Base-by-base conservation (phyloP, 495 filamentous ascomycete species). In the Hypoxylon subgilvum region DNA sequence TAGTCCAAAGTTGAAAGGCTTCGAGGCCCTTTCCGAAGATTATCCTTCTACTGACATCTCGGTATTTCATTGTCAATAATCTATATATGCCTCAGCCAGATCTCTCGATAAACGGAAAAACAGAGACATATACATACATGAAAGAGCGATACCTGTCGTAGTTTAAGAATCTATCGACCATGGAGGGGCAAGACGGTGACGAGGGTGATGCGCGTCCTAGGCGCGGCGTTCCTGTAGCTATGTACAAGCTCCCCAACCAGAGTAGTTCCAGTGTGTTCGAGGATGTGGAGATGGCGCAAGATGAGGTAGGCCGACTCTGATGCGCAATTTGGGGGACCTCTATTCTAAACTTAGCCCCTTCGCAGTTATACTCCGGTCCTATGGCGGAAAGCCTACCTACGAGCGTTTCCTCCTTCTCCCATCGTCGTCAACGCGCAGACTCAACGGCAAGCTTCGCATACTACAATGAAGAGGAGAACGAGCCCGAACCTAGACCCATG, bases 211-310 rank as follows among this genome's bases (percentile, higher is more conserved):
- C 45, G 66, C 61, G 40, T 14, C 36, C 34, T n/a, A 52, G 60
- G 58, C 70, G 66, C 50, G 69, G 67, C 72, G 72, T 72, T 70
- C 66, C 73, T 65, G 54, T 64, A 18, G 50, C 60, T 7, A 69
- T 79, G 27, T 82, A 80, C 57, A 80, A 88, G 19, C 82, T 89
- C 35, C 90, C 89, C 25, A 88, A 90, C 70, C 79, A 86, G 68
- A 96, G 91, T 81, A 89, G 81, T 70, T 77, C 87, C 32, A 95
- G 90, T 72, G 85, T 96, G 62, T 84, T 96, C 31, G 90, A 89
- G 27, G 92, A 97, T 70, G 93, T 99, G n/a, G 94, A 96, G 69
- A 99, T 99, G 94, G 95, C 94, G 19, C 91, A 92, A 38, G 89
- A 96, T 69, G 93, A 97, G 82, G 91, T 92, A 61, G 41, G 78